Percentiles rank a stretch among this genome's conserved stretches.
Evolutionary conservation across 2,329 filamentous ascomycete genomes (phyloP).

Genomic region (Cytospora chrysosperma): DNA sequence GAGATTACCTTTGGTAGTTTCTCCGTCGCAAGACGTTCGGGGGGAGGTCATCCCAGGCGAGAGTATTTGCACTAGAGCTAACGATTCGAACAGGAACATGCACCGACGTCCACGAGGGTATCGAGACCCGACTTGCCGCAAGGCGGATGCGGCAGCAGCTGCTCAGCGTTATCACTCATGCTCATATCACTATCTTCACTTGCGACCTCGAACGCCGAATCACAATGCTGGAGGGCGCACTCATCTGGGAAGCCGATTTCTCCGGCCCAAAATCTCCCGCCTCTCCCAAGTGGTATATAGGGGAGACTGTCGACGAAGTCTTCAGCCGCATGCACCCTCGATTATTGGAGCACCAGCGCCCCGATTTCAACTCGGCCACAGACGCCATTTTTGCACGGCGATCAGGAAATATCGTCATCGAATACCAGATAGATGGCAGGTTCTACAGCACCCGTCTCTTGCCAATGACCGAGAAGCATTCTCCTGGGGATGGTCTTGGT

Average conservation of each 20-base stretch:
- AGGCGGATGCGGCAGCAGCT: slow-evolving; percentile 69
- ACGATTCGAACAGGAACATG: slow-evolving; percentile 52
- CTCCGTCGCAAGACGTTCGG: not conserved
- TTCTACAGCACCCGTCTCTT: slow-evolving; percentile 73
- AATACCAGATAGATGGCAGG: slow-evolving; percentile 60
- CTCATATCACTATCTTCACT: slow-evolving; percentile 73
- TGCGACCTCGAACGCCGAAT: slow-evolving; percentile 62
- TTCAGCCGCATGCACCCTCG: slow-evolving; percentile 52
- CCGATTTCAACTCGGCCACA: slow-evolving; percentile 57
- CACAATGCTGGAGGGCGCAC: slow-evolving; percentile 68
- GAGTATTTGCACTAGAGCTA: not conserved
- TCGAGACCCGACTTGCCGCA: slow-evolving; percentile 65
- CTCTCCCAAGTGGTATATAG: slow-evolving; percentile 17
- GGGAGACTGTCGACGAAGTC: slow-evolving; percentile 55
- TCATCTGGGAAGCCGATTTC: slow-evolving; percentile 49
- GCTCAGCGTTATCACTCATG: slow-evolving; percentile 70
- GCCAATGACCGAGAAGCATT: slow-evolving; percentile 58
- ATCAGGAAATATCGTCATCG: slow-evolving; percentile 59
- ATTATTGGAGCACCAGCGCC: slow-evolving; percentile 43
- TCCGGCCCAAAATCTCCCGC: slow-evolving; percentile 31
- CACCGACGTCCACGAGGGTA: slow-evolving; percentile 75
- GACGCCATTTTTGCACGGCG: slow-evolving; percentile 64
- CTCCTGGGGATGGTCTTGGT: slow-evolving; percentile 48
- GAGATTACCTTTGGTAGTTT: not conserved
- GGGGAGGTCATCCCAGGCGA: not conserved